A percentile compares a stretch with the other conserved stretches of the same genome.
Evolutionary conservation across 495 filamentous ascomycete genomes (phyloP).

Genomic region (Penicillium soppii): DNA sequence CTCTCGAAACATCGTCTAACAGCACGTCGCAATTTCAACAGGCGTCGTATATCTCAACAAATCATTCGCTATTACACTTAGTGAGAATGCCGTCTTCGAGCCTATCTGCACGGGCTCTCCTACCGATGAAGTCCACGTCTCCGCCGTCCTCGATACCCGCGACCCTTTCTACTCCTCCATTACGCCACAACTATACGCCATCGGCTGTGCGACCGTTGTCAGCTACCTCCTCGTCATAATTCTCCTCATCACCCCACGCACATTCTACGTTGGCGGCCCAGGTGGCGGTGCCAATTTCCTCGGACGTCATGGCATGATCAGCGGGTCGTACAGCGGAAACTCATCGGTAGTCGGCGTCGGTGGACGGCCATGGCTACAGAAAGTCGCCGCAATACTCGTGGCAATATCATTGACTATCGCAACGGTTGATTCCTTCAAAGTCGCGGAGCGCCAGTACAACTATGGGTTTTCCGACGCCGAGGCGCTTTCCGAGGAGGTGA

Average conservation of each 20-base stretch:
- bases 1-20: not conserved
- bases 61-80: conserved; percentile 58
- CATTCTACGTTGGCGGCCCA: conserved; percentile 80
- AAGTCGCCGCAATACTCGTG: conserved; percentile 85
- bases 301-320: conserved; percentile 82
- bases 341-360: conserved; percentile 82
- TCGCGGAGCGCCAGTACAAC: conserved; percentile 76
- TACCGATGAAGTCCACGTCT: conserved; percentile 28
- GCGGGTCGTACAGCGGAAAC: conserved; percentile 64
- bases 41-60: conserved; percentile 60
- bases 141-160: conserved; percentile 55
- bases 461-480: conserved; percentile 70
- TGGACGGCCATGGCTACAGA: conserved; percentile 92
- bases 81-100: conserved; percentile 59
- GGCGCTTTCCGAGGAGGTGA: conserved; percentile 68
- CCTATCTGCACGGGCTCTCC: conserved; percentile 56
- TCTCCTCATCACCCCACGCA: conserved; percentile 86
- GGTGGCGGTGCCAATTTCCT: conserved; percentile 66
- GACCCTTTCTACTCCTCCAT: conserved; percentile 94
- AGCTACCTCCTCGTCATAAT: conserved; percentile 94
- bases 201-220: conserved; percentile 85
- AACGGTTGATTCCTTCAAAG: conserved; percentile 81
- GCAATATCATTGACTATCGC: conserved; percentile 92
- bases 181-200: conserved; percentile 86
- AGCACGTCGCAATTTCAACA: conserved; percentile 1